Percentiles rank a stretch among this genome's conserved stretches.
phyloP scores from a whole-genome alignment of 768 basidiomycete species.

The Mycena maculata region DNA sequence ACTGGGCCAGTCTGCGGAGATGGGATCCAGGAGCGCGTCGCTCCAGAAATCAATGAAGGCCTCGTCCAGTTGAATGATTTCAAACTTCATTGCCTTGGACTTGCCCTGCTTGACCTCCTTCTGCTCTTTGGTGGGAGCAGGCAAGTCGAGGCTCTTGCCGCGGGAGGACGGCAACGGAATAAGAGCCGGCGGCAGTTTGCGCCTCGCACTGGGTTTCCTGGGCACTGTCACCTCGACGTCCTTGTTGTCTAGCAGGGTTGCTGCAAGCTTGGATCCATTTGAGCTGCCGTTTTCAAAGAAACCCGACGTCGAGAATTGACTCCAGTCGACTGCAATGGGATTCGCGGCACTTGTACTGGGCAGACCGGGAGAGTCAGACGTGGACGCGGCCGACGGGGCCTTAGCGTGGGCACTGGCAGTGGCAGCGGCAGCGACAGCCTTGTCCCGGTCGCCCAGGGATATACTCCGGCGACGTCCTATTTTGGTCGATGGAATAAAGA shows the following conservation, averaged over 20 bases:
- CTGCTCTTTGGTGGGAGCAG: slow-evolving; percentile 28
- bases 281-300: slow-evolving; percentile 59
- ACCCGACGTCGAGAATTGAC: slow-evolving; percentile 73
- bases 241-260: slow-evolving; percentile 64
- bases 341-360: slow-evolving; percentile 39
- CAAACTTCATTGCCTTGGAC: slow-evolving; percentile 57
- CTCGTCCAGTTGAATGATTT: slow-evolving; percentile 75
- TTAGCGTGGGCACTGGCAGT: slow-evolving; percentile 41
- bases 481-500: slow-evolving; percentile 39
- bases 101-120: slow-evolving; percentile 41
- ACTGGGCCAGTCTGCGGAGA: slow-evolving; percentile 71
- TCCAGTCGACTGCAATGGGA: slow-evolving; percentile 65
- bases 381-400: slow-evolving; percentile 45
- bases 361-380: slow-evolving; percentile 43
- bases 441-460: slow-evolving; percentile 37
- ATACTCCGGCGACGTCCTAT: slow-evolving; percentile 30
- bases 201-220: slow-evolving; percentile 48
- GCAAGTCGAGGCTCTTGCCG: slow-evolving; percentile 43
- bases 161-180: slow-evolving; percentile 35
- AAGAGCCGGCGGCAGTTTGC: slow-evolving; percentile 37
- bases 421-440: slow-evolving; percentile 25
- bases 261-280: slow-evolving; percentile 58
- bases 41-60: slow-evolving; percentile 88
- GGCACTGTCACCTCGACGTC: slow-evolving; percentile 69
- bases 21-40: slow-evolving; percentile 77